These are phyloP conservation scores for Vararia minispora DNA, from an alignment of 768 basidiomycete genomes.

Conservation along the genomic window DNA sequence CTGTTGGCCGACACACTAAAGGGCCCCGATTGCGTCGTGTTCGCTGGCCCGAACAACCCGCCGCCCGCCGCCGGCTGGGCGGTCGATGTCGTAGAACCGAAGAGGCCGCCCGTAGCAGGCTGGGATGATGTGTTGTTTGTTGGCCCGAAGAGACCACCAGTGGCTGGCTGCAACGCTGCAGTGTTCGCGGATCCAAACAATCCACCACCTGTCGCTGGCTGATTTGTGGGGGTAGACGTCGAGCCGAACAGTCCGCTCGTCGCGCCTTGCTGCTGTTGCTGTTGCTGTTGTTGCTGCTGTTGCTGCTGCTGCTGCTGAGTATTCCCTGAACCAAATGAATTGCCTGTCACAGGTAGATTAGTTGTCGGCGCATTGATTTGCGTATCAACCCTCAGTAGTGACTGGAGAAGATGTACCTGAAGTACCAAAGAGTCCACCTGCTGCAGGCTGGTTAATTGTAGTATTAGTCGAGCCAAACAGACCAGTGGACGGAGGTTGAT, in stretches of 20 bases:
- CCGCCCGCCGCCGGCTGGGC: neutral
- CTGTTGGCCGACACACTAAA: too few relatives aligned
- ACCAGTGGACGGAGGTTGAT: constrained; percentile 4
- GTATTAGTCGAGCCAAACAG: constrained; percentile 11
- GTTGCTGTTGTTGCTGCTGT: constrained; percentile 3
- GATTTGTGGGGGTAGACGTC: constrained; percentile 6
- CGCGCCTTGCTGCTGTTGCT: constrained; percentile 11
- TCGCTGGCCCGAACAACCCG: constrained; percentile 16
- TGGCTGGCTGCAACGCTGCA: constrained; percentile 8
- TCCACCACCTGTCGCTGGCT: constrained; percentile 10
- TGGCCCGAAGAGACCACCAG: constrained; percentile 20
- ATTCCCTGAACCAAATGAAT: too few relatives aligned
- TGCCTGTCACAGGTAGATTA: too few relatives aligned
- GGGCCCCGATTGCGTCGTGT: neutral
- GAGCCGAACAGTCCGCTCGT: constrained; percentile 11
- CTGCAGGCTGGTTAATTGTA: constrained; percentile 12
- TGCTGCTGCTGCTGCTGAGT: too few relatives aligned
- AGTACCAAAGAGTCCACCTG: constrained; percentile 3
- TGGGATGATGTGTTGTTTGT: constrained; percentile 12
- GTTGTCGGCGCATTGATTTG: too few relatives aligned
- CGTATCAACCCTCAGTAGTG: too few relatives aligned
- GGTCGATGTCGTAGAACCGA: constrained; percentile 12
- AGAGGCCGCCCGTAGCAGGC: constrained; percentile 12
- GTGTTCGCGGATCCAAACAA: constrained; percentile 16
- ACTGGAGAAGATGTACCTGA: constrained; percentile 3